Conservation (phyloP, 495 filamentous ascomycete genomes). For the Gamarada debralockiae region DNA sequence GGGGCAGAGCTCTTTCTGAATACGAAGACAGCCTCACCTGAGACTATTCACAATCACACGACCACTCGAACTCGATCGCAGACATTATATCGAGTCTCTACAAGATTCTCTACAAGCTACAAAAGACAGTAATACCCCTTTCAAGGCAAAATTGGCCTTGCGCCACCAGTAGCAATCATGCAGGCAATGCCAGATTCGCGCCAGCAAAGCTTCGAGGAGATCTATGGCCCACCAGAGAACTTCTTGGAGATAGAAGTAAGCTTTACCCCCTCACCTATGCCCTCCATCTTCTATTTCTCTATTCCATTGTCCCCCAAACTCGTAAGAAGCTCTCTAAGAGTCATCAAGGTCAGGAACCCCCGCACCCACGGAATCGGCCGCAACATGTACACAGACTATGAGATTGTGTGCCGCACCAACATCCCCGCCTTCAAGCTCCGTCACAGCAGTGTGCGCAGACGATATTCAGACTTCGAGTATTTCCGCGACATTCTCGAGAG, state of each 20-base stretch:
- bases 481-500: conserved; percentile 98
- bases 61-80: neutral
- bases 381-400: conserved; percentile 98
- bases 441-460: conserved; percentile 78
- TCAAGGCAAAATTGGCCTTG: conserved; percentile 2
- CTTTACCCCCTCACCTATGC: neutral
- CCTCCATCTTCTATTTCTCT: neutral
- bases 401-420: conserved; percentile 95
- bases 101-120: neutral
- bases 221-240: conserved; percentile 97
- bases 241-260: conserved; percentile 95
- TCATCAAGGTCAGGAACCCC: conserved; percentile 78
- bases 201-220: conserved; percentile 95
- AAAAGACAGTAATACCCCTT: neutral
- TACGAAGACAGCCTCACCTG: neutral
- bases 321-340: neutral
- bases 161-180: conserved; percentile 47
- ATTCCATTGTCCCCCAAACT: neutral
- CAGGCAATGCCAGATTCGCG: conserved; percentile 81
- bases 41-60: conserved; percentile 4
- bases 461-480: conserved; percentile 97
- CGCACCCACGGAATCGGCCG: conserved; percentile 93
- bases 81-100: neutral
- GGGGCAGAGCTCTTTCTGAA: too few species aligned
- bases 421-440: conserved; percentile 96